Evolutionary conservation across 2,329 filamentous ascomycete genomes (phyloP), one percentile per base, ranked within the genome.

Genomic region (Emmonsia crescens): DNA sequence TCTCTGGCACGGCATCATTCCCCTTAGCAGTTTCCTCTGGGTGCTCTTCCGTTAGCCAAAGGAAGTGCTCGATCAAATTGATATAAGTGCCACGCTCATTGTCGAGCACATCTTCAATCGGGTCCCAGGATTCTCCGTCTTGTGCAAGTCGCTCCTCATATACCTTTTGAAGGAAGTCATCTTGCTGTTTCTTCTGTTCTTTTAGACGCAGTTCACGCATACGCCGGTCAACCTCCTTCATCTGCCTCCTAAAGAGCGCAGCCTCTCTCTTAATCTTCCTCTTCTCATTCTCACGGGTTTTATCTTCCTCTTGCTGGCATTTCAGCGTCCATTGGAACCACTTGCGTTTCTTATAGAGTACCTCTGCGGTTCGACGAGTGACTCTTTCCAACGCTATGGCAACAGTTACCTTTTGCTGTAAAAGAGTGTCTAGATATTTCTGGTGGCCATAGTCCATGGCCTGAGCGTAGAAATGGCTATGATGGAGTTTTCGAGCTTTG

Each of bases 201-300:
- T 73, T 77, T 29, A 70, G 67, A 56, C 73, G 71, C 60, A 75
- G 66, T n/a, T 73, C 72, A 14, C 69, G 70, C 49, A 78, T 68
- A 33, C 76, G 75, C 31, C 61, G 54, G 54, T 77, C 67, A 48
- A 77, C 67, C 49, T 78, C 77, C 62, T 77, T 78, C 69, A 73
- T 76, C 65, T 82, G 76, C 5, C 80, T 72, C 63, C 73, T 77
- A 64, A 81, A 80, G 65, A 82, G 68, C 19, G 76, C 73, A 2
- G 78, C 76, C 65, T 82, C 79, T 42, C 75, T 71, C 66, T 80
- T 80, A 59, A 80, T 71, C 64, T 80, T 80, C 68, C 77, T 78
- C 54, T 76, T 76, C 66, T 81, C 80, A 52, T 76, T 79, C 10
- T 80, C 78, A 33, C 77, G 75, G 4, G 67, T 72, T 29, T 69